Evolutionary conservation across 257 asterid species (phyloP).

Genomic region (Solanum peruvianum): DNA sequence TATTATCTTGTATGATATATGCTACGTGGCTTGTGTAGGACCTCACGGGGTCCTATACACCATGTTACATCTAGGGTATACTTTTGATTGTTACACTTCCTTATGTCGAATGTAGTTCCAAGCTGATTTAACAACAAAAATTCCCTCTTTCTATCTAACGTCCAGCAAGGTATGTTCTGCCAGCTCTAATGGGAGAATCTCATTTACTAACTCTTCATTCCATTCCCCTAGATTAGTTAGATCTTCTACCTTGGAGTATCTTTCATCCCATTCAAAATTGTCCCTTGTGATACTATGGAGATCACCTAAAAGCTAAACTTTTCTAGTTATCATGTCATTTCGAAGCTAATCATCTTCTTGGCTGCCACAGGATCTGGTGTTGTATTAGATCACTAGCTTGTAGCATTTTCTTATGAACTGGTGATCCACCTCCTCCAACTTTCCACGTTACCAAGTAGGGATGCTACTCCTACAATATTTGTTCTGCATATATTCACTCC

Average conservation of each 20-base stretch:
- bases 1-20: not conserved
- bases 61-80: not conserved
- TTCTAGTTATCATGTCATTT: not conserved
- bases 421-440: not conserved
- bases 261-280: not conserved
- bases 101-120: not conserved
- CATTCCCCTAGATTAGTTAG: not conserved
- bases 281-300: not conserved
- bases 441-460: too few species aligned
- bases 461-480: too few species aligned
- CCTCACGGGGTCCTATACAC: not conserved
- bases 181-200: not conserved
- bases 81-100: not conserved
- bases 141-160: not conserved
- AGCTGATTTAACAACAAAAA: too few species aligned
- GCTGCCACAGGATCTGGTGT: not conserved
- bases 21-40: not conserved
- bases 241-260: not conserved
- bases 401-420: not conserved
- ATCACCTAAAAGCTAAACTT: not conserved
- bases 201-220: not conserved
- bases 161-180: not conserved
- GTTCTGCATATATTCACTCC: too few species aligned
- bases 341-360: not conserved
- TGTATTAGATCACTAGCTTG: not conserved